These are phyloP conservation scores for Mucor racemosus DNA, from an alignment of 371 early-diverging fungal species.

Conservation along the genomic window DNA sequence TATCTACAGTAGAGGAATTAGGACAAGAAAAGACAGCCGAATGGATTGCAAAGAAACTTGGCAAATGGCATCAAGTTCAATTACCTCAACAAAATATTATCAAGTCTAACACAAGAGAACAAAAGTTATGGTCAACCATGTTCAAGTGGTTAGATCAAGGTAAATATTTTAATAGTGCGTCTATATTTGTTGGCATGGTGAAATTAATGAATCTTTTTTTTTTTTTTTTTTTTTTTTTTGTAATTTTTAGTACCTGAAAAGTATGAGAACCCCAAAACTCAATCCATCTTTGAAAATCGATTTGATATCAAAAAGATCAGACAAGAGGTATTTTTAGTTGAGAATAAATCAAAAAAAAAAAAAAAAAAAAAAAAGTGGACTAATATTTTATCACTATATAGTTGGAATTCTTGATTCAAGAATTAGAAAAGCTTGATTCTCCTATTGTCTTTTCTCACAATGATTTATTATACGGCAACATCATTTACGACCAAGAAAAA, in stretches of 20 bases:
- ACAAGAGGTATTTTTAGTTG: constrained; percentile 44
- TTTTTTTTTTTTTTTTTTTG: not conserved
- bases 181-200: not conserved
- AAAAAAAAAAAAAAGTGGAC: not conserved
- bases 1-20: constrained; percentile 74
- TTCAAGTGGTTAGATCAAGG: constrained; percentile 82
- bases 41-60: constrained; percentile 82
- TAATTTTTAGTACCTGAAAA: constrained; percentile 64
- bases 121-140: constrained; percentile 79
- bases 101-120: constrained; percentile 23
- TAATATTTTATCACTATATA: constrained; percentile 18
- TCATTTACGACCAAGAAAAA: constrained; percentile 75
- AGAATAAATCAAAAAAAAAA: not conserved
- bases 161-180: constrained; percentile 21
- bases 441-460: constrained; percentile 93
- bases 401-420: constrained; percentile 57
- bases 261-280: constrained; percentile 64
- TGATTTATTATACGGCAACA: constrained; percentile 88
- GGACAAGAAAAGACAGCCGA: constrained; percentile 66
- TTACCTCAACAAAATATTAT: constrained; percentile 22
- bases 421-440: constrained; percentile 65
- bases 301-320: constrained; percentile 60
- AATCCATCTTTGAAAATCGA: constrained; percentile 63
- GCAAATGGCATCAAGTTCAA: constrained; percentile 79
- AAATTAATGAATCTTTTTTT: not conserved